Evolutionary conservation across 2,329 filamentous ascomycete species (phyloP).

Genomic region (Epichloe gansuensis): DNA sequence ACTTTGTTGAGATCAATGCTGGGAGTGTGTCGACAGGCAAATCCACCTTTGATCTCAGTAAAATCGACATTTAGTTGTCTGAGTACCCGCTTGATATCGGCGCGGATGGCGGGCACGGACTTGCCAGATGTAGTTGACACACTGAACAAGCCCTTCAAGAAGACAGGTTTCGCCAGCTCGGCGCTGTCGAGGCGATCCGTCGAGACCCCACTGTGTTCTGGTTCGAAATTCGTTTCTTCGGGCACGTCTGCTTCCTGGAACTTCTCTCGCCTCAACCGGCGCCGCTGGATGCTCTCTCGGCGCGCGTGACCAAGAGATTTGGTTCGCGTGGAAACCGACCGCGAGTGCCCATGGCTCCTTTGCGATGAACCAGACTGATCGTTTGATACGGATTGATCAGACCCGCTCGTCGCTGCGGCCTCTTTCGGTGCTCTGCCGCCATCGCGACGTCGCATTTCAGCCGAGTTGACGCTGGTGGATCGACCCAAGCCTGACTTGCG

Average conservation of each 20-base stretch:
- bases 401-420: constrained; percentile 64
- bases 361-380: constrained; percentile 39
- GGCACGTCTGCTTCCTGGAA: constrained; percentile 65
- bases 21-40: constrained; percentile 76
- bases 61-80: constrained; percentile 84
- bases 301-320: constrained; percentile 84
- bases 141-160: constrained; percentile 91
- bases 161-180: constrained; percentile 85
- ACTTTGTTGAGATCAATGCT: constrained; percentile 78
- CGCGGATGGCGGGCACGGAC: constrained; percentile 71
- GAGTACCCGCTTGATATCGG: constrained; percentile 83
- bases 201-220: constrained; percentile 49
- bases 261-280: constrained; percentile 63
- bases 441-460: constrained; percentile 60
- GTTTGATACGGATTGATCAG: constrained; percentile 56
- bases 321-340: constrained; percentile 57
- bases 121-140: constrained; percentile 94
- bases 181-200: constrained; percentile 52
- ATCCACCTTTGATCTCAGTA: constrained; percentile 84
- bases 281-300: constrained; percentile 82
- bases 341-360: constrained; percentile 39
- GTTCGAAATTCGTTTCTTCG: constrained; percentile 80
- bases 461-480: constrained; percentile 85
- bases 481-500: constrained; percentile 61
- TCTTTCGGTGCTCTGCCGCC: constrained; percentile 42